A percentile compares a stretch with the other conserved stretches of the same genome.
phyloP scores from a whole-genome alignment of 805 yeast species.

The Torulaspora quercuum region DNA sequence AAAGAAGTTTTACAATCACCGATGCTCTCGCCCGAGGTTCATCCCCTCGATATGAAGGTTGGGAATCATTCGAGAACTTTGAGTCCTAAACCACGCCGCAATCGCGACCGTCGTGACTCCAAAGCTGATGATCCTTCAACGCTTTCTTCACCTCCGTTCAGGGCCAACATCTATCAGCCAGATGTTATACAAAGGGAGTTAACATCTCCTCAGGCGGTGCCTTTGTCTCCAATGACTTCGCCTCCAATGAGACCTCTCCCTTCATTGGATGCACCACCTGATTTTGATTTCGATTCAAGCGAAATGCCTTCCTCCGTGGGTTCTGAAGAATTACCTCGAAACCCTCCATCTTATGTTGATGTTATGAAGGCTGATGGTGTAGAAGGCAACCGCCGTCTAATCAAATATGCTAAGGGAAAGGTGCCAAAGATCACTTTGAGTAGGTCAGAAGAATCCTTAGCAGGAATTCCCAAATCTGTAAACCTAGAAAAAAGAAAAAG shows the following conservation, averaged over 20 bases:
- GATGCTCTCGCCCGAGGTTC: constrained; percentile 54
- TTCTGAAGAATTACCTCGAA: constrained; percentile 20
- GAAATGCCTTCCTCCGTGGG: neutral
- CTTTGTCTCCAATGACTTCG: constrained; percentile 50
- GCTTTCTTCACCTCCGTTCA: constrained; percentile 34
- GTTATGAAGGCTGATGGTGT: constrained; percentile 21
- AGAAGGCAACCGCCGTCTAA: constrained; percentile 1
- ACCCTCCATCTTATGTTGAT: constrained; percentile 40
- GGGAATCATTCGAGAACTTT: constrained; percentile 13
- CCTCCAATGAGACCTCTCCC: constrained; percentile 37
- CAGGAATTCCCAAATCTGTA: neutral
- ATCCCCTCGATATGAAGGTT: constrained; percentile 40
- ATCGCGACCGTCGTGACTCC: constrained; percentile 12
- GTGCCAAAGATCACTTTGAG: constrained; percentile 13
- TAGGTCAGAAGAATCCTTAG: constrained; percentile 12
- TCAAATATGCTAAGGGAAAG: neutral
- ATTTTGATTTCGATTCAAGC: constrained; percentile 19
- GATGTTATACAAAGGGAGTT: constrained; percentile 43
- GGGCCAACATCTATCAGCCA: constrained; percentile 56
- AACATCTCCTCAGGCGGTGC: constrained; percentile 63
- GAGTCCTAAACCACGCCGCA: constrained; percentile 15
- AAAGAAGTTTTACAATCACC: constrained; percentile 42
- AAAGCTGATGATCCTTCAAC: constrained; percentile 15
- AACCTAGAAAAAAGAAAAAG: constrained; percentile 3
- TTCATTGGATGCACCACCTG: constrained; percentile 21